Conservation (phyloP, 108 stramenopile genomes). For the Nannochloropsis salina region DNA sequence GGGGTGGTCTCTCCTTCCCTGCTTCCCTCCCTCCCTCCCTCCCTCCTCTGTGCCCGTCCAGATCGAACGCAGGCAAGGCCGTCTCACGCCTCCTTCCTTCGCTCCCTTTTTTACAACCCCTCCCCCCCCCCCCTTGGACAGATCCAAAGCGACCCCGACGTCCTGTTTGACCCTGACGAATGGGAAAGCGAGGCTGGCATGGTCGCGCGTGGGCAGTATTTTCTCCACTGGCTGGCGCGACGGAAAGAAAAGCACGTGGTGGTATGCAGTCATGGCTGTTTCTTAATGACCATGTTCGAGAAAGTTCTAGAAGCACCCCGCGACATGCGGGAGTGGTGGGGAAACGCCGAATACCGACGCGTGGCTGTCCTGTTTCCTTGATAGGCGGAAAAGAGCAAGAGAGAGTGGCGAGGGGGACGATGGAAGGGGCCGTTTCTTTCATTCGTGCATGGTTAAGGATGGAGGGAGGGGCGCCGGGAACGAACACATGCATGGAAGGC, state of each 20-base stretch:
- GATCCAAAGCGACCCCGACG: not conserved
- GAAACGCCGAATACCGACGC: not conserved
- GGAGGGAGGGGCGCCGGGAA: too few relatives aligned
- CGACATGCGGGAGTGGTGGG: not conserved
- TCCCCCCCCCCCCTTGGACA: not conserved
- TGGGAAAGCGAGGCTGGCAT: not conserved
- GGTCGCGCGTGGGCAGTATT: not conserved
- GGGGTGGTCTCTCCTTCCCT: not conserved
- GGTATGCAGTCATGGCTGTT: not conserved
- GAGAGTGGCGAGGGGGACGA: too few relatives aligned
- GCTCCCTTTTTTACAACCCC: not conserved
- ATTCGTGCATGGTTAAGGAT: too few relatives aligned
- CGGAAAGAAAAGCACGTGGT: not conserved
- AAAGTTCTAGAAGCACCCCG: not conserved
- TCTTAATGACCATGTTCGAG: conserved; percentile 17
- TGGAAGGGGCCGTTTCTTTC: too few relatives aligned
- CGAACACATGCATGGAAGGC: too few relatives aligned
- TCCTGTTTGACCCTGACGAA: not conserved
- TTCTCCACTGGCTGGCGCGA: not conserved
- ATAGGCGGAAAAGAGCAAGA: not conserved
- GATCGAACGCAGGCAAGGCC: too few relatives aligned
- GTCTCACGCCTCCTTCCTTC: not conserved
- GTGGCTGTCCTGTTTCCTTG: not conserved
- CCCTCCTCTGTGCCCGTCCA: not conserved
- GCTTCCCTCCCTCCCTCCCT: conserved; percentile 7